Base-by-base conservation (phyloP, 768 basidiomycete species). In the Psilocybe tampanensis region DNA sequence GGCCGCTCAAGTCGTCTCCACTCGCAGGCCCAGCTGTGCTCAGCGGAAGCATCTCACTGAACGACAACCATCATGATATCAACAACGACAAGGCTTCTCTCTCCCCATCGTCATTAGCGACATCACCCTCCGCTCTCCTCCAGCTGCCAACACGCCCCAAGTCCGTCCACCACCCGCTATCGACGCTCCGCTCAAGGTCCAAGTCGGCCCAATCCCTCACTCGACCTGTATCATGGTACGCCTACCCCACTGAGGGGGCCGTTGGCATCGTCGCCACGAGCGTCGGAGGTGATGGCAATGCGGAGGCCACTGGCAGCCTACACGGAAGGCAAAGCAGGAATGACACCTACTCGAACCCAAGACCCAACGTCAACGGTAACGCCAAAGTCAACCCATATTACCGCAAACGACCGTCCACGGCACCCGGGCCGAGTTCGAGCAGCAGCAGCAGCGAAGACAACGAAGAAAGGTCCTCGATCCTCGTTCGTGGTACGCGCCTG, bases 1-100 rank as follows among this genome's bases (percentile, higher is more conserved):
- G 68, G 21, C 77, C 77, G 0, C 45, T 75, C 19, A 71, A 74
- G 12, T 79, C 79, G 1, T 80, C 79, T 18, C 79, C 77, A 13
- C 68, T 80, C 15, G 72, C 78, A 9, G 74, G 77, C 5, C 76
- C 76, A 22, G 71, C 69, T 2, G 51, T 76, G 3, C 12, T 39
- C 1, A 69, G 29, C 9, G 29, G n/a, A n/a, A n/a, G 4, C 29
- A 29, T 65, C n/a, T 56, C 61, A 9, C 52, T 47, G 32, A 66
- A 67, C 15, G 67, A 59, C 2, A 39, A 47, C 6, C 52, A 52
- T 29, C 21, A 51, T 13, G n/a, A 15, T 13, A 13, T 39, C 36
- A 15, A 39, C 36, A 39, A 29, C 29, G 29, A 29, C 9, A 9
- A 4, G 29, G 29, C 36, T 13, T n/a, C 7, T 13, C n/a, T n/a